These are phyloP conservation scores for Marchantia polymorpha DNA, from an alignment of 225 moss, liverwort and hornwort species.

Conservation along the genomic window DNA sequence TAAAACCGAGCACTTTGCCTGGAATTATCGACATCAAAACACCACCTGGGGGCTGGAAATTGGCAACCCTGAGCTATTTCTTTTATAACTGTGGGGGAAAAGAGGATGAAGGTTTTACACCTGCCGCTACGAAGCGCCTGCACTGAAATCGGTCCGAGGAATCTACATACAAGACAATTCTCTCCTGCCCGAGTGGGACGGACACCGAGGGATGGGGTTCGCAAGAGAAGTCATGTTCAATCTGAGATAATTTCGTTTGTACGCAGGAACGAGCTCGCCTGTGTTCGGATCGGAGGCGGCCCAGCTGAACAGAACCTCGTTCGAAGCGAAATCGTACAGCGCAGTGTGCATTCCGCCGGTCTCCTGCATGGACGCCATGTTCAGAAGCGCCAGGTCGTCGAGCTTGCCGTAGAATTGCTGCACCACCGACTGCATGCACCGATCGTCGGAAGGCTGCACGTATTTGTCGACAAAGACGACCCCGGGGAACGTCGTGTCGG, in stretches of 20 bases:
- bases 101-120: background rate
- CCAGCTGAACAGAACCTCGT: slow-evolving; percentile 51
- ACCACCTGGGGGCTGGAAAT: no score
- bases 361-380: slow-evolving; percentile 44
- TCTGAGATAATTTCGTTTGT: slow-evolving; percentile 37
- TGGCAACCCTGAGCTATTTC: no score
- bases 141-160: background rate
- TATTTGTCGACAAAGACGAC: slow-evolving; percentile 55
- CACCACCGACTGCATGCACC: slow-evolving; percentile 51
- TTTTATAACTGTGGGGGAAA: background rate
- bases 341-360: slow-evolving; percentile 49
- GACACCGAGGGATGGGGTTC: slow-evolving; percentile 26
- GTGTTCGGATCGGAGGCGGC: slow-evolving; percentile 24
- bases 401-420: slow-evolving; percentile 35
- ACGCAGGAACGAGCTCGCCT: slow-evolving; percentile 45
- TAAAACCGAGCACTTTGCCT: no score
- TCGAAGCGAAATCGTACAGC: slow-evolving; percentile 40
- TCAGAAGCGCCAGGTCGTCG: slow-evolving; percentile 36
- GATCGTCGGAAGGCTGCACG: slow-evolving; percentile 48
- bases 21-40: no score
- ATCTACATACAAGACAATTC: slow-evolving; percentile 16
- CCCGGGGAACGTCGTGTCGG: slow-evolving; percentile 23
- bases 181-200: background rate
- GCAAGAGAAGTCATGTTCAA: slow-evolving; percentile 48
- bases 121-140: background rate